phyloP scores from a whole-genome alignment of 208 protist species.

The Phytomonas francai region DNA sequence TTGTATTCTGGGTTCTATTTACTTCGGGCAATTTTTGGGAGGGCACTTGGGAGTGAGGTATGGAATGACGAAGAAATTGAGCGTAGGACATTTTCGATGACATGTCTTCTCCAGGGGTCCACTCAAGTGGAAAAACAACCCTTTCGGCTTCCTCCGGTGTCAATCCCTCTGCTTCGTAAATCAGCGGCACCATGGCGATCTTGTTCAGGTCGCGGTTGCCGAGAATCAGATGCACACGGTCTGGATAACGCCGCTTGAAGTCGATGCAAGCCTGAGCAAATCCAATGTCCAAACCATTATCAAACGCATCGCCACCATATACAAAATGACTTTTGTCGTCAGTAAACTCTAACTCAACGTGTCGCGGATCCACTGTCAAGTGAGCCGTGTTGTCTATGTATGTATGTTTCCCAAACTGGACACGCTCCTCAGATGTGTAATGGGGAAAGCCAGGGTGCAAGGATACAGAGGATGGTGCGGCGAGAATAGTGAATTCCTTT shows the following conservation, averaged over 20 bases:
- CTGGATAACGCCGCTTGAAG: slow-evolving; percentile 65
- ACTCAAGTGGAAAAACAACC: slow-evolving; percentile 15
- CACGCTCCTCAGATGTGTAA: not conserved
- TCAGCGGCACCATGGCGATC: slow-evolving; percentile 51
- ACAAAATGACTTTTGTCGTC: slow-evolving; percentile 68
- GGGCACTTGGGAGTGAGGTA: not conserved
- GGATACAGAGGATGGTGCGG: not conserved
- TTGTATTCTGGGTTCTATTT: not conserved
- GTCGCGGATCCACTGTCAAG: not conserved
- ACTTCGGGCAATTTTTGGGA: not conserved
- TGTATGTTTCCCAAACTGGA: not conserved
- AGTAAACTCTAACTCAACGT: not conserved
- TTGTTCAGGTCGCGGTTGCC: slow-evolving; percentile 92
- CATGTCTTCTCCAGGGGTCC: not conserved
- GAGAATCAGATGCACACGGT: slow-evolving; percentile 78
- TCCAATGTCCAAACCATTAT: slow-evolving; percentile 70
- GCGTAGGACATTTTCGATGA: not conserved
- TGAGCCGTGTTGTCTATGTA: not conserved
- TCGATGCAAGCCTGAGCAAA: slow-evolving; percentile 52
- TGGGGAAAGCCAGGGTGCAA: not conserved
- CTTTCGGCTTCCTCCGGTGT: slow-evolving; percentile 18
- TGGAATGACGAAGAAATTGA: not conserved
- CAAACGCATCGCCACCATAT: slow-evolving; percentile 87
- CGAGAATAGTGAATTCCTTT: not conserved
- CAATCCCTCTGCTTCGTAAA: slow-evolving; percentile 18